Conservation (phyloP, 176 grass and related monocot genomes). For the Areca catechu region DNA sequence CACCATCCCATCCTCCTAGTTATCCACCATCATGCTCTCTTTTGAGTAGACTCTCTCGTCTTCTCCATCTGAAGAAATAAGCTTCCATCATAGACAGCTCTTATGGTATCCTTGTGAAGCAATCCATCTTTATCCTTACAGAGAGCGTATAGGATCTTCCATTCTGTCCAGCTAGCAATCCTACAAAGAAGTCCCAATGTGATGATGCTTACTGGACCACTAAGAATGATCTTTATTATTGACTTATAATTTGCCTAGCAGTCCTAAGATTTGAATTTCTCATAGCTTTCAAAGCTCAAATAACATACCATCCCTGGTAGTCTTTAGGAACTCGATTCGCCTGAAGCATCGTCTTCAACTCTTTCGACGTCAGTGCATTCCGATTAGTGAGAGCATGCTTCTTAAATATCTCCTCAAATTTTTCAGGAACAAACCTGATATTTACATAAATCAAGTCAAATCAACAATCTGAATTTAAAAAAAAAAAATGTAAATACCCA, state of each 20-base stretch:
- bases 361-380: slow-evolving; percentile 47
- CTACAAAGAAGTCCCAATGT: slow-evolving; percentile 16
- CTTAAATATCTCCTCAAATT: slow-evolving; percentile 71
- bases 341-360: slow-evolving; percentile 45
- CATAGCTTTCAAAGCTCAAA: neutral
- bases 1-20: no score
- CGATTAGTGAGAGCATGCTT: slow-evolving; percentile 52
- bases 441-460: no score
- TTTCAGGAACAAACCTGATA: slow-evolving; percentile 54
- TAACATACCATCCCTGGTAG: slow-evolving; percentile 33
- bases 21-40: slow-evolving; percentile 29
- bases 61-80: slow-evolving; percentile 48
- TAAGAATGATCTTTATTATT: neutral
- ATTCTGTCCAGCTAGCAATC: slow-evolving; percentile 43
- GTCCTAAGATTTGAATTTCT: no score
- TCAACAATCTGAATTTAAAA: no score
- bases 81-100: slow-evolving; percentile 59
- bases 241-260: neutral
- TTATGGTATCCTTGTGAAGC: slow-evolving; percentile 52
- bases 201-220: neutral
- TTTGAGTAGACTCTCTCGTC: slow-evolving; percentile 32
- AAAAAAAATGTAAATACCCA: no score
- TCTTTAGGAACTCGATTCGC: slow-evolving; percentile 55
- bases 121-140: slow-evolving; percentile 65
- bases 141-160: slow-evolving; percentile 38